Percentiles rank a stretch among this genome's conserved stretches.
phyloP scores from a whole-genome alignment of 2,329 filamentous ascomycete genomes.

The Exophiala mesophila region DNA sequence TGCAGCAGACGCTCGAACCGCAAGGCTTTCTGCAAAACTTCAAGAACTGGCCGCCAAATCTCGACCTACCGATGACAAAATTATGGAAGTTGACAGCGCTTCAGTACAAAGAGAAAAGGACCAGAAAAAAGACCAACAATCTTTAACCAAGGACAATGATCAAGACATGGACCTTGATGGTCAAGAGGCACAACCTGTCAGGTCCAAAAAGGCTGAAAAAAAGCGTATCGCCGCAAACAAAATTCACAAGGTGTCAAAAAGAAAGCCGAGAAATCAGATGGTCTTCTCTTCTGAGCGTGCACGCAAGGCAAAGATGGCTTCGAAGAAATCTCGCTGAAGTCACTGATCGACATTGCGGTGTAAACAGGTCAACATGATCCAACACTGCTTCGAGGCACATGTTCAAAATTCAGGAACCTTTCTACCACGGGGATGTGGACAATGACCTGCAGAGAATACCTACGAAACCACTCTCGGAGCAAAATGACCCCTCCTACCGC shows the following conservation, averaged over 20 bases:
- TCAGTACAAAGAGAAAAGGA: slow-evolving; percentile 37
- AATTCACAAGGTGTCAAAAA: slow-evolving; percentile 21
- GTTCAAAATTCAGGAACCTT: no score
- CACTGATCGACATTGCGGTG: no score
- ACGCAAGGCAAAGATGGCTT: slow-evolving; percentile 14
- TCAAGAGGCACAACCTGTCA: slow-evolving; percentile 10
- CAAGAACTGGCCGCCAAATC: slow-evolving; percentile 73
- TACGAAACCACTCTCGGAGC: no score
- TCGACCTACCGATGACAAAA: slow-evolving; percentile 48
- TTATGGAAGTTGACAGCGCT: slow-evolving; percentile 43
- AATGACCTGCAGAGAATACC: no score
- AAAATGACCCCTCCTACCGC: no score
- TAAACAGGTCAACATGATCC: no score
- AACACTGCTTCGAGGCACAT: no score
- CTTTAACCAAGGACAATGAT: slow-evolving; percentile 34
- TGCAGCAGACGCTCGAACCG: slow-evolving; percentile 69
- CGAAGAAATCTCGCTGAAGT: no score
- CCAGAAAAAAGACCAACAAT: slow-evolving; percentile 19
- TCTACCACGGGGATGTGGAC: no score
- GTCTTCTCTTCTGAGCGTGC: slow-evolving; percentile 23
- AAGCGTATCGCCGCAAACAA: slow-evolving; percentile 2
- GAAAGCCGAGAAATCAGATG: slow-evolving; percentile 21
- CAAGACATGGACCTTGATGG: slow-evolving; percentile 19
- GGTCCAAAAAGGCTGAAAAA: slow-evolving; percentile 9
- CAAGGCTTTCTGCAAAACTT: slow-evolving; percentile 80